These are phyloP conservation scores for Emydomyces testavorans DNA, from an alignment of 2,329 filamentous ascomycete genomes.

Conservation along the genomic window DNA sequence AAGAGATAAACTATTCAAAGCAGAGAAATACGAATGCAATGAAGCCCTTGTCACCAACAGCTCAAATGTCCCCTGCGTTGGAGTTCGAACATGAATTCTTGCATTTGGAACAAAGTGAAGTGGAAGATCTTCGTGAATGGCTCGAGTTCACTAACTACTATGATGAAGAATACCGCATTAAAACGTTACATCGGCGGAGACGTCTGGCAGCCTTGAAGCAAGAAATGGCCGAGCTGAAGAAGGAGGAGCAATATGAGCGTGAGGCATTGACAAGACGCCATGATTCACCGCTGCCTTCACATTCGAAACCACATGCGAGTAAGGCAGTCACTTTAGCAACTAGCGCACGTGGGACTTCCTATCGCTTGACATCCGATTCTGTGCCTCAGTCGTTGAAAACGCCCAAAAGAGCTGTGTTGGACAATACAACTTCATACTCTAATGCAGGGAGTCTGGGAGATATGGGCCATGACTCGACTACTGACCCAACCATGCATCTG, in stretches of 20 bases:
- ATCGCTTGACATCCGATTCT: background rate
- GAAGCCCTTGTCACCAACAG: background rate
- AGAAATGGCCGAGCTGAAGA: conserved; percentile 19
- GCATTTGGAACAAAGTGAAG: conserved; percentile 9
- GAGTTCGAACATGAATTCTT: conserved; percentile 15
- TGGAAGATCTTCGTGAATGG: conserved; percentile 28
- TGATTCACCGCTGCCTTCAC: background rate
- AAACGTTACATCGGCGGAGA: conserved; percentile 16
- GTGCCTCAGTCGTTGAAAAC: background rate
- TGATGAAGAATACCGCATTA: conserved; percentile 25
- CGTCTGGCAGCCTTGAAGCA: conserved; percentile 25
- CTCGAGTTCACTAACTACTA: conserved; percentile 28
- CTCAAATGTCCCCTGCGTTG: background rate
- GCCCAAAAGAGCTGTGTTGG: background rate
- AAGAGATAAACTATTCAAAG: background rate
- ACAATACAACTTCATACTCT: background rate
- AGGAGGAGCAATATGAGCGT: conserved; percentile 16
- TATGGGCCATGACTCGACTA: background rate
- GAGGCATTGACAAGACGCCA: conserved; percentile 8
- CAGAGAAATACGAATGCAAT: background rate
- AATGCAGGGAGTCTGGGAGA: background rate
- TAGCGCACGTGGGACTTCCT: background rate
- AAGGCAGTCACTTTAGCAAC: background rate
- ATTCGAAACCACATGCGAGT: background rate
- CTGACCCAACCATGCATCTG: background rate